phyloP scores from a whole-genome alignment of 176 grass and related monocot genomes.

The Eleusine coracana region DNA sequence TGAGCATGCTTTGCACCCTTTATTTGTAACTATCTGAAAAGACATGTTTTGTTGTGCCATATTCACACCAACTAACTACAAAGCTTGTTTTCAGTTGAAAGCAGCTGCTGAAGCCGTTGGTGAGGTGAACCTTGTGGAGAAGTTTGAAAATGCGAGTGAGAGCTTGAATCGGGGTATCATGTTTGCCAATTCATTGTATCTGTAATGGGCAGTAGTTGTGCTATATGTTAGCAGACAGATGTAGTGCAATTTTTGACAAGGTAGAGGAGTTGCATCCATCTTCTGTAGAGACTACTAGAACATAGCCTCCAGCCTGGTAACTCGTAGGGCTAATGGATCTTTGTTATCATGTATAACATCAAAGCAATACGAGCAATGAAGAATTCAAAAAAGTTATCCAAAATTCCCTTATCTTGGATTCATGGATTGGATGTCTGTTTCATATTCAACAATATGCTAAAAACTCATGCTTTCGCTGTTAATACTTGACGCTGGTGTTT shows the following conservation, averaged over 20 bases:
- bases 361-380: neutral
- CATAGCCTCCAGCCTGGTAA: conserved; percentile 17
- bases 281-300: conserved; percentile 22
- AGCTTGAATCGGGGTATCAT: conserved; percentile 92
- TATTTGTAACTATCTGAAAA: neutral
- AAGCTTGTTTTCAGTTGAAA: conserved; percentile 67
- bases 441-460: neutral
- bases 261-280: conserved; percentile 23
- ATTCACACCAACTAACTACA: conserved; percentile 10
- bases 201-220: conserved; percentile 51
- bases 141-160: conserved; percentile 73
- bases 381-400: neutral
- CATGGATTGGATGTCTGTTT: neutral
- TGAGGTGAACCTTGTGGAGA: conserved; percentile 71
- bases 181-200: conserved; percentile 95
- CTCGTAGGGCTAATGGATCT: neutral
- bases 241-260: conserved; percentile 26
- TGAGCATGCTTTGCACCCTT: too few relatives aligned
- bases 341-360: conserved; percentile 20
- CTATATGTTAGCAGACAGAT: conserved; percentile 23
- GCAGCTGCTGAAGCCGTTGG: conserved; percentile 82
- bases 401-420: neutral
- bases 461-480: neutral
- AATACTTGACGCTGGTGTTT: neutral
- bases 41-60: neutral